Evolutionary conservation across 495 filamentous ascomycete species (phyloP).

Genomic region (Geopyxis carbonaria): DNA sequence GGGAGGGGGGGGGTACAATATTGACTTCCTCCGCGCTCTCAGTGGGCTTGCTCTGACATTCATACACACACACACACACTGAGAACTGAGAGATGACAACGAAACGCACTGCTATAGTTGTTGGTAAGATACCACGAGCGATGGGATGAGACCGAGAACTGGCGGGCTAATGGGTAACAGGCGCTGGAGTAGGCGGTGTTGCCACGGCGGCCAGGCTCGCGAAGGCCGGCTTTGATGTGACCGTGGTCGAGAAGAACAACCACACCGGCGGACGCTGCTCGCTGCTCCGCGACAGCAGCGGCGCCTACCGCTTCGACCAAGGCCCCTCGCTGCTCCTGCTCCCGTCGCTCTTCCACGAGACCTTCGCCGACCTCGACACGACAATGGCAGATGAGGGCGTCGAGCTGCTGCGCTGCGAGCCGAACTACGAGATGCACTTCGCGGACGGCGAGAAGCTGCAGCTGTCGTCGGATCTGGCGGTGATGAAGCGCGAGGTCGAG

Average conservation of each 20-base stretch:
- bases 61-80: background rate
- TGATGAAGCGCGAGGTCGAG: constrained; percentile 52
- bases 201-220: constrained; percentile 49
- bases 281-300: constrained; percentile 37
- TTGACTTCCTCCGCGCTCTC: no score
- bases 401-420: constrained; percentile 46
- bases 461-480: constrained; percentile 40
- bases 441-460: constrained; percentile 41
- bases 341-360: constrained; percentile 44
- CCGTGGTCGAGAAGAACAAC: constrained; percentile 49
- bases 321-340: constrained; percentile 53
- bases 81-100: constrained; percentile 12
- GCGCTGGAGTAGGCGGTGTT: constrained; percentile 51
- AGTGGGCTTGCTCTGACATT: no score
- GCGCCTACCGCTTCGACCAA: constrained; percentile 51
- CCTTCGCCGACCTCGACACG: constrained; percentile 46
- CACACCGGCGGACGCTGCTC: constrained; percentile 51
- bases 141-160: background rate
- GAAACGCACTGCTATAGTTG: constrained; percentile 31
- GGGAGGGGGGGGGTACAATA: no score
- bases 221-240: constrained; percentile 46
- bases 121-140: constrained; percentile 26
- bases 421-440: constrained; percentile 56
- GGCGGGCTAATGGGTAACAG: constrained; percentile 24
- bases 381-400: constrained; percentile 41